These are phyloP conservation scores for Coffea humblotiana DNA, from an alignment of 305 asterid species.

Conservation along the genomic window DNA sequence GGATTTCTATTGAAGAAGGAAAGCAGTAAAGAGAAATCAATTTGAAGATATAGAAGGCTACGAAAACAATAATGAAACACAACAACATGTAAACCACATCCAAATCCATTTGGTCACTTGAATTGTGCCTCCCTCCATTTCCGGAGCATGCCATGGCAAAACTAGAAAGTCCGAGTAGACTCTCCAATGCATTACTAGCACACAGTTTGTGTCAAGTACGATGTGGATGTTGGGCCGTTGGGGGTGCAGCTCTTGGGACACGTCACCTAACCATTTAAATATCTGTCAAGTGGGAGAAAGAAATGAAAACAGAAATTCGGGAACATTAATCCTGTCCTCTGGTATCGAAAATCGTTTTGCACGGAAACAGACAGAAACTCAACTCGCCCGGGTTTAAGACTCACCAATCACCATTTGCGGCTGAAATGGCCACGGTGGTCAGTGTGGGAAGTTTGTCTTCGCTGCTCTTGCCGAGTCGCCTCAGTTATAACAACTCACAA, in stretches of 20 bases:
- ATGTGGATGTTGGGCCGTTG: background rate
- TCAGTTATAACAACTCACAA: background rate
- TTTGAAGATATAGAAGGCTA: background rate
- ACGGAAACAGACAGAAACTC: background rate
- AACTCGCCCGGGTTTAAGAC: background rate
- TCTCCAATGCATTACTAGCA: too few species aligned
- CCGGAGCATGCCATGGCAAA: background rate
- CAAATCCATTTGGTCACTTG: background rate
- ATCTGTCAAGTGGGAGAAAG: background rate
- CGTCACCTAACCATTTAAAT: conserved; percentile 11
- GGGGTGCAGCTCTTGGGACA: conserved; percentile 4
- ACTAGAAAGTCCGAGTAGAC: too few species aligned
- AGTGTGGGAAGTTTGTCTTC: conserved; percentile 11
- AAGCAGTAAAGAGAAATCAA: too few species aligned
- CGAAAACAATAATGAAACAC: background rate
- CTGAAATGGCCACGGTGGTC: background rate
- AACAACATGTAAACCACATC: too few species aligned
- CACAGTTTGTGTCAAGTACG: background rate
- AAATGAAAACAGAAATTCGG: too few species aligned
- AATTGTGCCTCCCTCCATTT: conserved; percentile 1
- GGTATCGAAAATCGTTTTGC: background rate
- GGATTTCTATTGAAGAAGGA: too few species aligned
- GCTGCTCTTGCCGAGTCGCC: conserved; percentile 7
- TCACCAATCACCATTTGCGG: background rate
- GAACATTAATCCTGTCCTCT: too few species aligned